A percentile compares a stretch with the other conserved stretches of the same genome.
Evolutionary conservation across 805 yeast genomes (phyloP).

Genomic region (Yamadazyma sp.): DNA sequence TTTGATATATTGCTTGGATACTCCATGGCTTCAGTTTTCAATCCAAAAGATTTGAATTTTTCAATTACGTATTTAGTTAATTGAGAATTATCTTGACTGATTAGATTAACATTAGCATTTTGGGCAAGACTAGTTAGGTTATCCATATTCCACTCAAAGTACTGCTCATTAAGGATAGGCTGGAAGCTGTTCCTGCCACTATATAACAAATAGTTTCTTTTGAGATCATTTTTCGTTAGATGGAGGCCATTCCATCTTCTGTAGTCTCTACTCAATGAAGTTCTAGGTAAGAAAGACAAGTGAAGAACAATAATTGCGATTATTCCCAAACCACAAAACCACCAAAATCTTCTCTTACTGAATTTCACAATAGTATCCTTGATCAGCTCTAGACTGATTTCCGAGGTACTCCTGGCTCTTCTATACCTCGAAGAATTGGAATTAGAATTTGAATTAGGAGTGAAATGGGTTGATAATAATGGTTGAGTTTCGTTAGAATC

Average conservation of each 20-base stretch:
- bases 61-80: constrained; percentile 22
- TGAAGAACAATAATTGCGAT: constrained; percentile 54
- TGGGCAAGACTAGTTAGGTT: constrained; percentile 26
- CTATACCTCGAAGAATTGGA: constrained; percentile 1
- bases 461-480: too few species aligned
- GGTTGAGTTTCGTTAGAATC: too few species aligned
- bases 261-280: constrained; percentile 78
- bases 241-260: constrained; percentile 67
- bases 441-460: too few species aligned
- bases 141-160: constrained; percentile 24
- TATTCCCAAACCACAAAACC: constrained; percentile 48
- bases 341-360: constrained; percentile 39
- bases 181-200: constrained; percentile 24
- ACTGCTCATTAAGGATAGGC: constrained; percentile 20
- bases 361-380: constrained; percentile 15
- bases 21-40: constrained; percentile 16
- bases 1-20: constrained; percentile 14
- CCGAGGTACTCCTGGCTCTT: constrained; percentile 6
- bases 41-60: constrained; percentile 27
- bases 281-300: constrained; percentile 75
- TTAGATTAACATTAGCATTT: constrained; percentile 18
- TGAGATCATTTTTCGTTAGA: constrained; percentile 66
- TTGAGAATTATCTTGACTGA: constrained; percentile 24
- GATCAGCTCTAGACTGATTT: constrained; percentile 8
- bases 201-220: constrained; percentile 51